Evolutionary conservation across 2,329 filamentous ascomycete genomes (phyloP), one percentile per base, ranked within the genome.

Genomic region (Aspergillus alliaceus): DNA sequence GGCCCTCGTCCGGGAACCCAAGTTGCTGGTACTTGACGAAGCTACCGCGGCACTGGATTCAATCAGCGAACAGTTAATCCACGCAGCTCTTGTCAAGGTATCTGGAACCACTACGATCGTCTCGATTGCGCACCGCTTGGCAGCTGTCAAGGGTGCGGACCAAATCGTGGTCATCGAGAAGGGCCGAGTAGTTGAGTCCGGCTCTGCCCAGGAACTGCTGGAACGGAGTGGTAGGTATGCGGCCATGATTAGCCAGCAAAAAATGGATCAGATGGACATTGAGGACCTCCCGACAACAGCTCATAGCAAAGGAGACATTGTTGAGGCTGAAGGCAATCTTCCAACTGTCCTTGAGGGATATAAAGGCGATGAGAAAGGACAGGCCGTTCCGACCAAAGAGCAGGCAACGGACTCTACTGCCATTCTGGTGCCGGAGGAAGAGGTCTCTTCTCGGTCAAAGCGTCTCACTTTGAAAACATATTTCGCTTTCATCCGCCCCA

Each of bases 1-100:
- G 64, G 91, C 91, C 18, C 84, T 96, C 53, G 89, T 96, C 25
- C 91, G 88, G 8, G 88, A 96, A 66, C 92, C 92, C 0, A 91
- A 90, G 75, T 80, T 96, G 67, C 82, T 97, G 3, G 67, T 75
- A 14, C 61, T 75, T 3, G 73, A 75, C 49, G 73, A 75, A 58
- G 73, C 73, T 2, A 75, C 73, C 0, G 70, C 73, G 4, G 66
- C 73, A 7, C 61, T 76, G 29, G 73, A 75, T 57, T 74, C 73
- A 8, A 67, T 64, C 1, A 73, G 68, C 31, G 73, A 76, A 55
- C 64, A 66, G 24, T 61, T 72, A 12, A 72, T 76, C 34, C 71
- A 74, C 58, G 64, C 64, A 9, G 68, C 72, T 1, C 52, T 75
- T 42, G 57, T 60, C 25, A 70, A 66, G 46, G 62, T 71, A 5